phyloP scores from a whole-genome alignment of 176 grass and related monocot genomes.

The Musa beccarii region DNA sequence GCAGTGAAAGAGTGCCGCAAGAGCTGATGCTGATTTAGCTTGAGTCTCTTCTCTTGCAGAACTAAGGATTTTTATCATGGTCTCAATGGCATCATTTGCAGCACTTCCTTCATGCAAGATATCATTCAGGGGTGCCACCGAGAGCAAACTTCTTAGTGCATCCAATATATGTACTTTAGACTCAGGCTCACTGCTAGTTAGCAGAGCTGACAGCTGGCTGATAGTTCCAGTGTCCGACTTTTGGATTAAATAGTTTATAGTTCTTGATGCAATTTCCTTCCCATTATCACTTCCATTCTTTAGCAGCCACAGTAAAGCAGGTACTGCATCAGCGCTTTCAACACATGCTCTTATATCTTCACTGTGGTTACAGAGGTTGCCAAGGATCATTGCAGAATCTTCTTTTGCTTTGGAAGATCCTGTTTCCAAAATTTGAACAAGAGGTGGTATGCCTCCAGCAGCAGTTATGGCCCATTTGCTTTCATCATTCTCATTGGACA shows the following conservation, averaged over 20 bases:
- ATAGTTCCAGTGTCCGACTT: constrained; percentile 99
- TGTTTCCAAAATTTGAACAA: constrained; percentile 99
- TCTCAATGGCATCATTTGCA: constrained; percentile 91
- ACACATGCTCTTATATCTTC: constrained; percentile 99
- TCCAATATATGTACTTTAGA: constrained; percentile 96
- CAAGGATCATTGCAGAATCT: constrained; percentile 98
- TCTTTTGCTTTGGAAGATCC: constrained; percentile 98
- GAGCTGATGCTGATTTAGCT: constrained; percentile 87
- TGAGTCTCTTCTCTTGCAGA: constrained; percentile 91
- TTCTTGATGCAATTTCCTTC: constrained; percentile 99
- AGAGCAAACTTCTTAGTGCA: constrained; percentile 93
- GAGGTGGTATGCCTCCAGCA: constrained; percentile 98
- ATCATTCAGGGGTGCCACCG: constrained; percentile 86
- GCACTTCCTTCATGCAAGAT: constrained; percentile 99
- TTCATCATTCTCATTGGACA: constrained; percentile 99
- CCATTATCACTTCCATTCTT: constrained; percentile 99
- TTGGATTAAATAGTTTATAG: constrained; percentile 92
- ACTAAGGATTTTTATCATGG: constrained; percentile 93
- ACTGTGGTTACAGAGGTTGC: constrained; percentile 99
- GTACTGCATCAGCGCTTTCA: constrained; percentile 97
- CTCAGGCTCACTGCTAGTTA: constrained; percentile 95
- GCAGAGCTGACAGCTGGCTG: constrained; percentile 85
- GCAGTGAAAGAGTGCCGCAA: constrained; percentile 84
- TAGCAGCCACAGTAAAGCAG: constrained; percentile 97
- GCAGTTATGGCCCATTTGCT: constrained; percentile 99